Percentiles rank a stretch among this genome's conserved stretches.
Conservation (phyloP, 2,329 filamentous ascomycete genomes). For the Diaporthe sp. region DNA sequence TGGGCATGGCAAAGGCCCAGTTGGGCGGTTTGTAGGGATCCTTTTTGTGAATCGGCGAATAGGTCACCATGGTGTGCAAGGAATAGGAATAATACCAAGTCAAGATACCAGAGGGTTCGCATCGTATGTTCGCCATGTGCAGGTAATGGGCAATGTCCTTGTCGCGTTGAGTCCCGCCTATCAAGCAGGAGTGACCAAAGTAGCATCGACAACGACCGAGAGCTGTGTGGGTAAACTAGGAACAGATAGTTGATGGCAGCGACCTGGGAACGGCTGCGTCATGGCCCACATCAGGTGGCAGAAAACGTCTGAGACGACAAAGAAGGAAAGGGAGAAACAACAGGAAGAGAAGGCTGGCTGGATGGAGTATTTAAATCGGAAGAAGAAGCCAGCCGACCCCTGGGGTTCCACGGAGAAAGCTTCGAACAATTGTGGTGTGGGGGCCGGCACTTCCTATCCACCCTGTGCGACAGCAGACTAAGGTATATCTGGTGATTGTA, state of each 20-base stretch:
- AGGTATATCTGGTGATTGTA: neutral
- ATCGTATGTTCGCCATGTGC: neutral
- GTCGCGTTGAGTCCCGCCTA: neutral
- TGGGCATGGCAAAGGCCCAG: slow-evolving; percentile 14
- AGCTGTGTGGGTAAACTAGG: neutral
- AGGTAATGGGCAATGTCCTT: neutral
- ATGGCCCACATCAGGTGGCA: neutral
- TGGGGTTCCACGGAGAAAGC: slow-evolving; percentile 27
- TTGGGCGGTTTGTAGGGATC: slow-evolving; percentile 26
- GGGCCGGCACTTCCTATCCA: slow-evolving; percentile 22
- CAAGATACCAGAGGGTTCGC: slow-evolving; percentile 16
- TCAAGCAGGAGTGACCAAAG: neutral
- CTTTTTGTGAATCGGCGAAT: slow-evolving; percentile 19
- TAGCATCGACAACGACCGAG: neutral
- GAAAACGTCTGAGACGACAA: neutral
- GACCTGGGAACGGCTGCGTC: neutral
- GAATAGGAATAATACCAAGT: slow-evolving; percentile 34
- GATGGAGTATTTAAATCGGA: slow-evolving; percentile 27
- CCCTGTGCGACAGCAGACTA: neutral
- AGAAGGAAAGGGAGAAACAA: neutral
- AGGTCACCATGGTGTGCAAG: slow-evolving; percentile 12
- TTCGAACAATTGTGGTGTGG: slow-evolving; percentile 24
- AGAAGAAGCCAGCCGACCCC: slow-evolving; percentile 20
- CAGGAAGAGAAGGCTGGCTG: slow-evolving; percentile 1
- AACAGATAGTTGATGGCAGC: neutral